Percentiles rank a stretch among this genome's conserved stretches.
Conservation (phyloP, 2,329 filamentous ascomycete genomes). For the Onygenales sp. region DNA sequence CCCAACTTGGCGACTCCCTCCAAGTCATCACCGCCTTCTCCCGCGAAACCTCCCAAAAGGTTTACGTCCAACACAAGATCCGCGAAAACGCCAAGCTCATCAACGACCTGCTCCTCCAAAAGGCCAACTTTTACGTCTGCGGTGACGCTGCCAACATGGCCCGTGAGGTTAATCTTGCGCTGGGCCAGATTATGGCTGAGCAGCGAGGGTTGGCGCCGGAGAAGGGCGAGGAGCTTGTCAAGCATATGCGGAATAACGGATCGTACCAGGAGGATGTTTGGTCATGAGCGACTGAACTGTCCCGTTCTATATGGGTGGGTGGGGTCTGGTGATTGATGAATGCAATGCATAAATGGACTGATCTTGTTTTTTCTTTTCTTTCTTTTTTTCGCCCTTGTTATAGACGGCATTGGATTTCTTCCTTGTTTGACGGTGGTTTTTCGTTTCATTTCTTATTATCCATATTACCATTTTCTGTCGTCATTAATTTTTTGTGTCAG, state of each 20-base stretch:
- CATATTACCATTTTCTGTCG: background rate
- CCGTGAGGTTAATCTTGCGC: conserved; percentile 78
- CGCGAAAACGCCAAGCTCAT: conserved; percentile 75
- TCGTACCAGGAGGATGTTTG: conserved; percentile 85
- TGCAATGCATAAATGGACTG: background rate
- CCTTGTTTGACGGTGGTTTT: background rate
- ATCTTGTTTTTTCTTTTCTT: background rate
- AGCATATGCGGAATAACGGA: conserved; percentile 88
- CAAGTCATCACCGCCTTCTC: conserved; percentile 91
- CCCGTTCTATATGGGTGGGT: background rate
- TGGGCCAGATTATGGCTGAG: conserved; percentile 77
- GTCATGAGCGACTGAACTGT: conserved; percentile 37
- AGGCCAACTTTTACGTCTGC: conserved; percentile 94
- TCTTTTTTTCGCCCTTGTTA: background rate
- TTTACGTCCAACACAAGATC: conserved; percentile 92
- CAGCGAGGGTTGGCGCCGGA: conserved; percentile 71
- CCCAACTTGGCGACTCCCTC: conserved; percentile 77
- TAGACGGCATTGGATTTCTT: background rate
- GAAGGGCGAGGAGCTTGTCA: conserved; percentile 93
- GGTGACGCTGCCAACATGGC: conserved; percentile 98
- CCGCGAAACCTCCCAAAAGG: conserved; percentile 75
- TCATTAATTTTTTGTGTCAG: background rate
- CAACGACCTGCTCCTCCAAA: conserved; percentile 73
- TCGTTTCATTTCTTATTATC: background rate
- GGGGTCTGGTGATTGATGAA: background rate